These are phyloP conservation scores for Baorangia bicolor DNA, from an alignment of 768 basidiomycete genomes.

Conservation along the genomic window DNA sequence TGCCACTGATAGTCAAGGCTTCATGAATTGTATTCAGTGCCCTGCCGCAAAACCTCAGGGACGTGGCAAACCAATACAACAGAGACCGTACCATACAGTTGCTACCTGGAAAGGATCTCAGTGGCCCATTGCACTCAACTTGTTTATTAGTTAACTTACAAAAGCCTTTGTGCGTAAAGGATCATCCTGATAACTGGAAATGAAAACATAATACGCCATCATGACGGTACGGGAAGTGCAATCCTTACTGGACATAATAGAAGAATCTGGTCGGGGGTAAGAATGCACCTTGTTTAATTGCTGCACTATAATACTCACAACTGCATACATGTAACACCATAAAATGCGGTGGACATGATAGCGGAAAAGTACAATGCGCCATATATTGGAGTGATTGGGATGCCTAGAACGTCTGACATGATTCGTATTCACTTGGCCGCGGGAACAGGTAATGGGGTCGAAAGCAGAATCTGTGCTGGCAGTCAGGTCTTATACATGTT, in stretches of 20 bases:
- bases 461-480: too few relatives aligned
- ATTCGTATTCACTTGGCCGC: too few relatives aligned
- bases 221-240: neutral
- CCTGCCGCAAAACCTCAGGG: neutral
- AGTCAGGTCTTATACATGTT: too few relatives aligned
- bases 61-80: neutral
- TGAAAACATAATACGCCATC: neutral
- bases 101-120: neutral
- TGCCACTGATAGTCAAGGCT: neutral
- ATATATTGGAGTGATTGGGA: conserved; percentile 1
- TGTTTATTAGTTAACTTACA: neutral
- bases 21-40: conserved; percentile 6
- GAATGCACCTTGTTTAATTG: neutral
- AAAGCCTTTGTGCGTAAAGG: conserved; percentile 1
- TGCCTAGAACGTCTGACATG: too few relatives aligned
- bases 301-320: neutral
- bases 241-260: conserved; percentile 5
- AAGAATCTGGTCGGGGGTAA: neutral
- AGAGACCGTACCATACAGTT: neutral
- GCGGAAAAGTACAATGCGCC: conserved; percentile 1
- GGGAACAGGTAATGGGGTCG: too few relatives aligned
- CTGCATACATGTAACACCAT: conserved; percentile 9
- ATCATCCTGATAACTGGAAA: conserved; percentile 3
- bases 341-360: conserved; percentile 2
- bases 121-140: neutral